Evolutionary conservation across 805 yeast species (phyloP).

Genomic region (Ogataea sp.): DNA sequence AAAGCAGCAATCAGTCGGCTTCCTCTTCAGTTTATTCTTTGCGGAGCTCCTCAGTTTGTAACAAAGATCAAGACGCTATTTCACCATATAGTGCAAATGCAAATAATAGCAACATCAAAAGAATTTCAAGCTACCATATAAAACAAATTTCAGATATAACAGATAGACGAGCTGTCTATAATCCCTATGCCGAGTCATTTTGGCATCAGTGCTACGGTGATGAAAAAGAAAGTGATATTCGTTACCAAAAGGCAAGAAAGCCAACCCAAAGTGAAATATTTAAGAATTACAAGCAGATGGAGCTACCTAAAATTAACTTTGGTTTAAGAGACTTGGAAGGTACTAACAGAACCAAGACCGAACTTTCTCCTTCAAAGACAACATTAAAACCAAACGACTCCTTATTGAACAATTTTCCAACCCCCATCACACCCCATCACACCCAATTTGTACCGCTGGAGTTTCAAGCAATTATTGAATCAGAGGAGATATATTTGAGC

Average conservation of each 20-base stretch:
- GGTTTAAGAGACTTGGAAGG: too few species aligned
- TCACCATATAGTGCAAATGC: too few species aligned
- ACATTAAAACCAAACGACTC: neutral
- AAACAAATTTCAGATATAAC: neutral
- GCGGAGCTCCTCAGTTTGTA: neutral
- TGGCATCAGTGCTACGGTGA: constrained; percentile 24
- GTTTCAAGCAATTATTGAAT: constrained; percentile 17
- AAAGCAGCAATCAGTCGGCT: neutral
- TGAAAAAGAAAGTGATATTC: constrained; percentile 1
- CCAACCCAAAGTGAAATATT: constrained; percentile 9
- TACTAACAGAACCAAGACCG: too few species aligned
- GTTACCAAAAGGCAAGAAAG: constrained; percentile 16
- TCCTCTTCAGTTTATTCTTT: neutral
- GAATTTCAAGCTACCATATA: neutral
- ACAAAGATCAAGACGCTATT: too few species aligned
- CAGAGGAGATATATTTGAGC: constrained; percentile 29
- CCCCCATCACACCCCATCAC: neutral
- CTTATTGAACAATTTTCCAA: neutral
- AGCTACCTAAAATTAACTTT: too few species aligned
- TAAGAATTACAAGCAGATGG: too few species aligned
- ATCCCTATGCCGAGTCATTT: constrained; percentile 35
- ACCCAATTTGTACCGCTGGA: neutral
- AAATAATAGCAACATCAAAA: neutral
- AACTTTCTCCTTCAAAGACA: too few species aligned
- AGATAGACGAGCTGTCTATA: neutral